These are phyloP conservation scores for Coffea humblotiana DNA, from an alignment of 305 asterid species.

Conservation along the genomic window DNA sequence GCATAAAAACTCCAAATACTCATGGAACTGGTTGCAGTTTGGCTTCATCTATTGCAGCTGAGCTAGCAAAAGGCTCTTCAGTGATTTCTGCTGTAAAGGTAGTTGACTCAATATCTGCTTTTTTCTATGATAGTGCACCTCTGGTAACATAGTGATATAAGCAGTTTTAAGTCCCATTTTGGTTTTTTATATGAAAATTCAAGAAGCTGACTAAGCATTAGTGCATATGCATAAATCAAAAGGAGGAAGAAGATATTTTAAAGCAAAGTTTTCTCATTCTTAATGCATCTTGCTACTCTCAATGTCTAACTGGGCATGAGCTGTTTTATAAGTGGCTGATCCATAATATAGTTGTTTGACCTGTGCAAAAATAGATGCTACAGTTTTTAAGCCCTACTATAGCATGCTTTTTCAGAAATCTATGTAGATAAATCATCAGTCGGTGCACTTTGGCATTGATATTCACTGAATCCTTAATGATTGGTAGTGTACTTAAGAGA, in stretches of 20 bases:
- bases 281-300: neutral
- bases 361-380: neutral
- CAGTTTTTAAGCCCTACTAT: neutral
- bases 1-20: conserved; percentile 65
- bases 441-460: neutral
- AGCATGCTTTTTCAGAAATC: neutral
- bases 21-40: conserved; percentile 98
- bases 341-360: too few species aligned
- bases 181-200: neutral
- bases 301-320: neutral
- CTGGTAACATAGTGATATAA: neutral
- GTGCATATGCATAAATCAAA: neutral
- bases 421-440: neutral
- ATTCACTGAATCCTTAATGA: neutral
- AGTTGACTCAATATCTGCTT: neutral
- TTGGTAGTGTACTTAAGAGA: neutral
- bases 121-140: neutral
- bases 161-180: neutral
- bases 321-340: neutral
- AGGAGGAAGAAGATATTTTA: neutral
- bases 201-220: neutral
- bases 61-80: conserved; percentile 82
- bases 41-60: conserved; percentile 93
- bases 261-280: neutral
- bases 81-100: conserved; percentile 84